Evolutionary conservation across 345 rosid genomes (phyloP).

Genomic region (Rhizophora apiculata): DNA sequence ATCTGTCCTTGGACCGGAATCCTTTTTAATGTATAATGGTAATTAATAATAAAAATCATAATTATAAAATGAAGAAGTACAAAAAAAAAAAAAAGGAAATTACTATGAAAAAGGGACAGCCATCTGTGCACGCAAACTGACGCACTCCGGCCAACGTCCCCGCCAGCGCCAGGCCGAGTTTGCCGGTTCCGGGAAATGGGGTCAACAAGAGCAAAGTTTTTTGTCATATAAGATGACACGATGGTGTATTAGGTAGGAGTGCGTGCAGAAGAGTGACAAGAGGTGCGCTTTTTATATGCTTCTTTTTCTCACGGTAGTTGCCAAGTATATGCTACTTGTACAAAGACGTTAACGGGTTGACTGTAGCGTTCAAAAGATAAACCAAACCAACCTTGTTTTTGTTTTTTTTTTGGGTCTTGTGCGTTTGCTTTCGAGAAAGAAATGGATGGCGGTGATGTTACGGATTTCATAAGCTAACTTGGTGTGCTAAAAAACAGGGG

Average conservation of each 20-base stretch:
- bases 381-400: too few relatives aligned
- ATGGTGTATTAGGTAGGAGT: neutral
- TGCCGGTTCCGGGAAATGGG: conserved; percentile 25
- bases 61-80: too few relatives aligned
- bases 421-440: conserved; percentile 3
- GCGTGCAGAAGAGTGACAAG: neutral
- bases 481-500: neutral
- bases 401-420: conserved; percentile 2
- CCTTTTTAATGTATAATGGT: too few relatives aligned
- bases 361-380: conserved; percentile 17
- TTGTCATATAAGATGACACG: neutral
- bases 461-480: conserved; percentile 5
- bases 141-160: neutral
- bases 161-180: neutral
- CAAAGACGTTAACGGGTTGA: conserved; percentile 22
- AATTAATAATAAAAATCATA: too few relatives aligned
- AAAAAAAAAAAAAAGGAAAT: too few relatives aligned
- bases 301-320: neutral
- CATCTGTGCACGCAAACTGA: neutral
- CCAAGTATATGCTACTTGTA: neutral
- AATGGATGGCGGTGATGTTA: conserved; percentile 18
- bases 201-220: conserved; percentile 10
- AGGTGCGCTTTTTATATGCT: conserved; percentile 17
- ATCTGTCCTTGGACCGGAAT: too few relatives aligned
- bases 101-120: neutral